Percentiles rank a stretch among this genome's conserved stretches.
These are phyloP conservation scores for Meredithiella fracta DNA, from an alignment of 2,329 filamentous ascomycete genomes.

Conservation along the genomic window DNA sequence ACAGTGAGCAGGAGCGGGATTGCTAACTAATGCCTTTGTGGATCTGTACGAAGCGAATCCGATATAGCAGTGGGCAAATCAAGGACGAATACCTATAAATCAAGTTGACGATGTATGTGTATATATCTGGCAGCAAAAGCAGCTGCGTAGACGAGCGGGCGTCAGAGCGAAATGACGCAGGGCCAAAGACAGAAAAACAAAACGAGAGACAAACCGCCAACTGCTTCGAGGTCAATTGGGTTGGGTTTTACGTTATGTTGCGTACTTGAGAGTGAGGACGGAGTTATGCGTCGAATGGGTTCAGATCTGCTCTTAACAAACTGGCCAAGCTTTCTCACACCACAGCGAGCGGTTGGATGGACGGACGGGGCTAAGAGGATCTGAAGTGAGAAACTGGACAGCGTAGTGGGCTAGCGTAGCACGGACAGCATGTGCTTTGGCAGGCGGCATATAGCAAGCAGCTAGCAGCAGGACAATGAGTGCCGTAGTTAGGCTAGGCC, in stretches of 20 bases:
- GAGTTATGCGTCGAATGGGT: background rate
- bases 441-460: background rate
- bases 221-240: background rate
- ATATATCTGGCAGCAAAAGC: no score
- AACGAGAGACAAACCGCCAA: background rate
- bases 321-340: background rate
- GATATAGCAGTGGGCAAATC: no score
- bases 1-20: no score
- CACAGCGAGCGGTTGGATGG: background rate
- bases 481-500: background rate
- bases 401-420: background rate
- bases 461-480: background rate
- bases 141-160: background rate
- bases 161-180: background rate
- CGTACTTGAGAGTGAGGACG: no score
- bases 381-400: background rate
- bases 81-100: no score
- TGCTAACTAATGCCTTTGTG: no score
- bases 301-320: background rate
- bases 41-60: no score
- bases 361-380: background rate
- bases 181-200: background rate
- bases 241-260: background rate
- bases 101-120: no score
- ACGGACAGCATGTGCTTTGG: background rate